Percentiles rank a stretch among this genome's conserved stretches.
Evolutionary conservation across 805 yeast genomes (phyloP).

Genomic region (Saturnispora saitoi): DNA sequence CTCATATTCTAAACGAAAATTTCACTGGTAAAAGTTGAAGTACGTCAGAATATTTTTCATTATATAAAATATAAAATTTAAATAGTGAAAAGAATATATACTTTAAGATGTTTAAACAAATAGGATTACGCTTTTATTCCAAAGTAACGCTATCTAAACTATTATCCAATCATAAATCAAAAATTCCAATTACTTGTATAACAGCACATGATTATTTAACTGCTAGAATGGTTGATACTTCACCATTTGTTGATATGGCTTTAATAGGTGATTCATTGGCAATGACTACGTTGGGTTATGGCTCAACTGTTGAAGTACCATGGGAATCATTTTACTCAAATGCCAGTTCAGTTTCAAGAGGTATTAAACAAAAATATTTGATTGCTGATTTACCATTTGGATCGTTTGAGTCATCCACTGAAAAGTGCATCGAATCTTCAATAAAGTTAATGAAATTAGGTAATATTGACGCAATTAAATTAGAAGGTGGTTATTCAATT

Average conservation of each 20-base stretch:
- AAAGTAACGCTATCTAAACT: constrained; percentile 1
- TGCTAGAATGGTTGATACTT: constrained; percentile 54
- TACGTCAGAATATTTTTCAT: too few species aligned
- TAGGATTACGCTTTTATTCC: not conserved
- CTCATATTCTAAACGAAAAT: too few species aligned
- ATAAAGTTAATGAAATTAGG: constrained; percentile 47
- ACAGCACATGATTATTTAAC: constrained; percentile 88
- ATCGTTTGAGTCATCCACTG: constrained; percentile 55
- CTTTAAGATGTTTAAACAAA: not conserved
- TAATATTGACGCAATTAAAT: constrained; percentile 62
- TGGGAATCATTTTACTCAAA: constrained; percentile 76
- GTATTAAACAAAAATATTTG: constrained; percentile 53
- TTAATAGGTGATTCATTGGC: constrained; percentile 90
- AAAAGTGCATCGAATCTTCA: constrained; percentile 55
- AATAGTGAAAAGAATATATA: too few species aligned
- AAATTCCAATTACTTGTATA: constrained; percentile 30
- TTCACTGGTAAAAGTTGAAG: too few species aligned
- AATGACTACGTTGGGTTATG: constrained; percentile 82
- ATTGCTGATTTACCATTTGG: constrained; percentile 91
- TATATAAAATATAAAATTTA: too few species aligned
- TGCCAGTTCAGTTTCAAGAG: constrained; percentile 68
- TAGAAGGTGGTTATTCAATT: constrained; percentile 71
- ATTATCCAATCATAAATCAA: not conserved
- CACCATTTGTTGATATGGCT: constrained; percentile 57
- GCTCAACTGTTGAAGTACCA: constrained; percentile 63